These are phyloP conservation scores for Saksenaea vasiformis DNA, from an alignment of 371 early-diverging fungal genomes.

Conservation along the genomic window DNA sequence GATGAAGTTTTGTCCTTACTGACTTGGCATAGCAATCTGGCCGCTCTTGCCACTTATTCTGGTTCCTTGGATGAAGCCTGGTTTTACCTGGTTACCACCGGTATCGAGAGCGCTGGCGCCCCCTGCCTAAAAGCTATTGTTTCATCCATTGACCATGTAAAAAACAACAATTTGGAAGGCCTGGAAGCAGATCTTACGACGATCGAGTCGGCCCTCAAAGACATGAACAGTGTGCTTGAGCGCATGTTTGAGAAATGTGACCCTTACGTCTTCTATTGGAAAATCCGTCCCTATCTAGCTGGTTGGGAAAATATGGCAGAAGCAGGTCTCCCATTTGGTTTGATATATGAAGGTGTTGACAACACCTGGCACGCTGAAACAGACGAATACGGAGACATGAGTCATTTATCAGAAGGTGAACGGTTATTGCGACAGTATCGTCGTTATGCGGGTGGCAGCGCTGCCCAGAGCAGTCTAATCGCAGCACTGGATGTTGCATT, in stretches of 20 bases:
- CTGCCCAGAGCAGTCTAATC: constrained; percentile 93
- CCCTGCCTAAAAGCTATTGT: constrained; percentile 71
- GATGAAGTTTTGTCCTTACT: neutral
- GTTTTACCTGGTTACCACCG: constrained; percentile 93
- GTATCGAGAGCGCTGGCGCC: constrained; percentile 89
- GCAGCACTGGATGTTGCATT: constrained; percentile 91
- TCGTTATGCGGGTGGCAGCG: constrained; percentile 91
- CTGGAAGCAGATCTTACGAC: constrained; percentile 54
- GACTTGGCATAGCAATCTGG: constrained; percentile 66
- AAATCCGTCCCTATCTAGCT: constrained; percentile 88
- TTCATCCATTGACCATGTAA: constrained; percentile 56
- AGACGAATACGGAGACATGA: constrained; percentile 56
- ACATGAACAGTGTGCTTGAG: constrained; percentile 66
- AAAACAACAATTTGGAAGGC: constrained; percentile 48
- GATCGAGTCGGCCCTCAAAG: constrained; percentile 59
- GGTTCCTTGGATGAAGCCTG: constrained; percentile 94
- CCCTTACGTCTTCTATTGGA: constrained; percentile 95
- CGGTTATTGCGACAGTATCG: constrained; percentile 60
- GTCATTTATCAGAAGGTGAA: constrained; percentile 59
- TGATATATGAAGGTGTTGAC: constrained; percentile 92
- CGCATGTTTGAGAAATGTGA: constrained; percentile 95
- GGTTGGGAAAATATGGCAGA: constrained; percentile 94
- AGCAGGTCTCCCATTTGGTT: constrained; percentile 82
- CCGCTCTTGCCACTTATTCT: constrained; percentile 81
- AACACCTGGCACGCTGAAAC: constrained; percentile 44